Evolutionary conservation across 2,329 filamentous ascomycete genomes (phyloP), one percentile per base, ranked within the genome.

Genomic region (Aspergillus brunneoviolaceus): DNA sequence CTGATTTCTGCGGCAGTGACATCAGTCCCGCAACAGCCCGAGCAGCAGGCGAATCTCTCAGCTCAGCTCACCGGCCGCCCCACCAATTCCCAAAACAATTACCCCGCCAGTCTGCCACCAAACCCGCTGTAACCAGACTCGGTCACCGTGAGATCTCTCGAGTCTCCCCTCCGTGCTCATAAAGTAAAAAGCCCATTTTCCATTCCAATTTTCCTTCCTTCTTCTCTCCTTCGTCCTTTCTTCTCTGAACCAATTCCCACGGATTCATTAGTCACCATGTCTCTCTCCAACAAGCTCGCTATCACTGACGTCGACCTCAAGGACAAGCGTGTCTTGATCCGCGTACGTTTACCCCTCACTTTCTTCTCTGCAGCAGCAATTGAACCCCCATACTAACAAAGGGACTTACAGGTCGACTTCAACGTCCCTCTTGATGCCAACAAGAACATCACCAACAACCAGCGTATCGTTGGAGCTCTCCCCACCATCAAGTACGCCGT

Each of bases 261-360:
- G 58, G 51, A 62, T 66, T 58, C 63, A 64, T 51, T 56, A 51
- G 55, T 57, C 60, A 76, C 58, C 62, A 99, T 99, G 95, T 98
- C 95, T 88, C 91, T 99, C 77, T 91, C 93, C 73, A 97, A 88
- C 87, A 99, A 99, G 87, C 91, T 99, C 73, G 91, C 92, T 70
- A 97, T 99, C 81, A 91, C 88, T 69, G 94, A 99, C 76, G 89
- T 96, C 74, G 93, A 99, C 81, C 85, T 99, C 81, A 96, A 96
- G 87, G 94, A 85, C 87, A 99, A 99, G 88, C 88, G 93, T 73
- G 95, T 98, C 80, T 86, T 99, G 73, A 97, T 99, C 79, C 90
- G 95, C 75, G 95, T 96, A 85, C 79, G 90, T 83, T 29, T 12
- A 58, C 35, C 51, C 49, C 42, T 49, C 48, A 62, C 55, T 61